phyloP scores from a whole-genome alignment of 2,329 filamentous ascomycete species.

The Pseudogymnoascus sp. region DNA sequence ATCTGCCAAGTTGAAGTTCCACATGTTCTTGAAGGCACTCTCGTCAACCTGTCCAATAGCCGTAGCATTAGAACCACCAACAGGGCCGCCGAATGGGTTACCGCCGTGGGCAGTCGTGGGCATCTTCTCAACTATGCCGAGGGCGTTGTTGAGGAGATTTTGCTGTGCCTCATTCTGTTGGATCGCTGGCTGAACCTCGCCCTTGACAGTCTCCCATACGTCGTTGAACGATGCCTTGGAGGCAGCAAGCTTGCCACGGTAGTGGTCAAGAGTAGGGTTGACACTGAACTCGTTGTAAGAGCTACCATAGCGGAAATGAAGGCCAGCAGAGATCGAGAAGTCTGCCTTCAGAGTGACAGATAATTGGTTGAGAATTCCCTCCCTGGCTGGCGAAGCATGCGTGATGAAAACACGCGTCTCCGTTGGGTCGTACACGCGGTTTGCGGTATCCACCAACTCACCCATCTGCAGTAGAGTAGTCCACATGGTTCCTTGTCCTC shows the following conservation, averaged over 20 bases:
- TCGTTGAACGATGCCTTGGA: conserved; percentile 99
- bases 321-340: conserved; percentile 93
- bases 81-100: conserved; percentile 89
- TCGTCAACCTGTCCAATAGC: conserved; percentile 88
- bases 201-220: conserved; percentile 97
- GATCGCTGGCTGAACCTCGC: conserved; percentile 90
- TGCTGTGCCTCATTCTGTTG: conserved; percentile 90
- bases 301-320: conserved; percentile 97
- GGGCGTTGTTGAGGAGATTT: conserved; percentile 79
- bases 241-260: conserved; percentile 93
- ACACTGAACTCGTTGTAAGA: conserved; percentile 99
- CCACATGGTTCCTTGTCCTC: conserved; percentile 99
- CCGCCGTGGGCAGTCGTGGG: conserved; percentile 88
- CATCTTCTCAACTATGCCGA: conserved; percentile 97
- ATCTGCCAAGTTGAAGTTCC: conserved; percentile 98
- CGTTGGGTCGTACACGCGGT: conserved; percentile 95
- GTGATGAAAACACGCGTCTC: conserved; percentile 96
- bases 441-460: conserved; percentile 93
- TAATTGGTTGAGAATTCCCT: conserved; percentile 94
- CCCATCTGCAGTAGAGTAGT: conserved; percentile 97
- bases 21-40: conserved; percentile 99
- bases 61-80: conserved; percentile 55
- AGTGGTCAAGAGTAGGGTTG: conserved; percentile 95
- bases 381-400: conserved; percentile 90
- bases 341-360: conserved; percentile 96